Conservation (phyloP, 2,329 filamentous ascomycete genomes). For the Epichloe hybrida region DNA sequence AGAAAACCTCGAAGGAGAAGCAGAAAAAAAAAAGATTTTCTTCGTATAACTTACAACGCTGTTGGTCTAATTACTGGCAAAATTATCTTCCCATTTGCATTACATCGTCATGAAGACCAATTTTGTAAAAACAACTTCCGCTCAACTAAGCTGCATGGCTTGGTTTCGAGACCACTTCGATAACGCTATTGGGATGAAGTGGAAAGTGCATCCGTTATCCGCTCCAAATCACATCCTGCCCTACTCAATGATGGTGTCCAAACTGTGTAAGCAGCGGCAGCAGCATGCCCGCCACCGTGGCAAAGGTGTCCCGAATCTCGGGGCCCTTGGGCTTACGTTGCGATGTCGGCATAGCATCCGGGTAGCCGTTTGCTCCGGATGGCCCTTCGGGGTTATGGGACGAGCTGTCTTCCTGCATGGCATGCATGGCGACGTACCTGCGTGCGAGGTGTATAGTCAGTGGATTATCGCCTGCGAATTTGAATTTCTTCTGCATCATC, state of each 20-base stretch:
- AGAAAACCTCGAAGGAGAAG: too few species aligned
- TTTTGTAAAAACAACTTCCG: too few species aligned
- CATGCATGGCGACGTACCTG: conserved; percentile 96
- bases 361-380: conserved; percentile 37
- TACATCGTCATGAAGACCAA: too few species aligned
- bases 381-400: conserved; percentile 38
- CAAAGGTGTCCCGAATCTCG: conserved; percentile 54
- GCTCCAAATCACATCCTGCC: background rate
- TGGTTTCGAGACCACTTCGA: too few species aligned
- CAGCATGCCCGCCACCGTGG: conserved; percentile 63
- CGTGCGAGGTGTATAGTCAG: background rate
- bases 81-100: background rate
- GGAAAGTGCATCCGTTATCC: background rate
- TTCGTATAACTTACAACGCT: background rate
- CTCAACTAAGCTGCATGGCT: too few species aligned
- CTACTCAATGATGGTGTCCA: conserved; percentile 47
- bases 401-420: conserved; percentile 68
- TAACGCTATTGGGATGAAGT: background rate
- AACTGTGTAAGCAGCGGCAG: conserved; percentile 65
- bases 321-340: conserved; percentile 41
- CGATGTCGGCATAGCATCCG: conserved; percentile 29
- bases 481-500: background rate
- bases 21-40: background rate
- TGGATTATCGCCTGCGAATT: background rate
- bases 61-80: background rate